phyloP scores from a whole-genome alignment of 352 stramenopile species.

The Peronospora destructor region DNA sequence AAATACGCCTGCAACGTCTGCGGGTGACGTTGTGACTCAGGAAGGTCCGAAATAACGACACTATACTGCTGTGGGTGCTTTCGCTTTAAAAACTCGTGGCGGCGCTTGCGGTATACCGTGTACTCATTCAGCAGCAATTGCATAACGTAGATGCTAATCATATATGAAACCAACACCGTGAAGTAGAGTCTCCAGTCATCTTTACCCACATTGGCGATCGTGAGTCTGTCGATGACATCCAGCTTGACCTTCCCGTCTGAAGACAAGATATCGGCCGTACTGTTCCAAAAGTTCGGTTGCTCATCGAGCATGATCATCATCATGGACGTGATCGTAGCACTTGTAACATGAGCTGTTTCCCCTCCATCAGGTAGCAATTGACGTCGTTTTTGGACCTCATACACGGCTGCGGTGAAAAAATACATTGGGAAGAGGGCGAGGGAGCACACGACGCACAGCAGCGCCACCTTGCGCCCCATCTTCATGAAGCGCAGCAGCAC shows the following conservation, averaged over 20 bases:
- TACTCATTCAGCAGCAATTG: conserved; percentile 50
- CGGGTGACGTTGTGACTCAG: conserved; percentile 38
- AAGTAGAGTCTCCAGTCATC: conserved; percentile 62
- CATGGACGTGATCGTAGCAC: conserved; percentile 19
- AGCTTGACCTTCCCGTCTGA: conserved; percentile 31
- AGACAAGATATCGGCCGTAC: conserved; percentile 16
- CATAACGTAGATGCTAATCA: conserved; percentile 51
- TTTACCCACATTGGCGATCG: conserved; percentile 55
- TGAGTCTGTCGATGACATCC: conserved; percentile 62
- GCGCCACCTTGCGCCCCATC: conserved; percentile 58
- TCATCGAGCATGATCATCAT: conserved; percentile 25
- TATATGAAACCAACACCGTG: conserved; percentile 45
- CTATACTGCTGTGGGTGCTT: conserved; percentile 65
- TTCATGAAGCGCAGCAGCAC: conserved; percentile 73
- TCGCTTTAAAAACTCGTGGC: conserved; percentile 55
- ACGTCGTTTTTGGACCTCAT: conserved; percentile 21
- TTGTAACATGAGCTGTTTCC: conserved; percentile 6
- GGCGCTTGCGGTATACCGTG: conserved; percentile 47
- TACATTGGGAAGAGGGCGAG: conserved; percentile 71
- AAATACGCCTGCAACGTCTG: conserved; percentile 63
- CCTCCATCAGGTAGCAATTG: conserved; percentile 14
- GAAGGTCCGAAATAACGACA: conserved; percentile 62
- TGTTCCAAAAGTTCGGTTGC: conserved; percentile 10
- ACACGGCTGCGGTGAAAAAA: conserved; percentile 36
- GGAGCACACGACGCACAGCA: conserved; percentile 44